Conservation (phyloP, 1,139 yeast genomes). For the Geotrichum bryndzae region DNA sequence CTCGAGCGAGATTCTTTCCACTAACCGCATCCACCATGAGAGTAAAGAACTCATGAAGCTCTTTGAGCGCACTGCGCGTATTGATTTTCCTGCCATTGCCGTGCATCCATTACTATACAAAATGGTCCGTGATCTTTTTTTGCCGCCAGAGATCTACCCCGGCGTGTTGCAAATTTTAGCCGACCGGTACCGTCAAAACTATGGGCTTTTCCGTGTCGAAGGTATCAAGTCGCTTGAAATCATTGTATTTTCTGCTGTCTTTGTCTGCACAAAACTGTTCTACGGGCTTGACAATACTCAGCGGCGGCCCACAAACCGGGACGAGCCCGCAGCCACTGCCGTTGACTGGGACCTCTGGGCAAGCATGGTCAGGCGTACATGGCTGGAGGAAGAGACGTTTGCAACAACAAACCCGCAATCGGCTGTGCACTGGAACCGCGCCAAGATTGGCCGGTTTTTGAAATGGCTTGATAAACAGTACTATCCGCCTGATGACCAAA, state of each 20-base stretch:
- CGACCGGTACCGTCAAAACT: neutral
- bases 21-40: neutral
- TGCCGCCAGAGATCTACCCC: constrained; percentile 35
- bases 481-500: constrained; percentile 5
- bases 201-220: neutral
- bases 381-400: constrained; percentile 31
- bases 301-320: constrained; percentile 16
- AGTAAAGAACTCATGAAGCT: neutral
- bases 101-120: constrained; percentile 28
- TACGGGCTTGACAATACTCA: constrained; percentile 32
- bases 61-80: neutral
- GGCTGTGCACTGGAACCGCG: constrained; percentile 29
- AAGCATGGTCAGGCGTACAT: constrained; percentile 30
- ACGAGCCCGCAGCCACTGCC: constrained; percentile 23
- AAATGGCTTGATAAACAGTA: constrained; percentile 30
- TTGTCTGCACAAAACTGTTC: constrained; percentile 32
- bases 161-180: constrained; percentile 3
- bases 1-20: constrained; percentile 13
- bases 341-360: constrained; percentile 35
- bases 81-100: constrained; percentile 25
- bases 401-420: constrained; percentile 28
- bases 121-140: constrained; percentile 29
- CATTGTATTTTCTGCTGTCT: constrained; percentile 18
- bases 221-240: neutral
- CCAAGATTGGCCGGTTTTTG: constrained; percentile 28